These are phyloP conservation scores for Circinella minor DNA, from an alignment of 371 early-diverging fungal genomes.

Conservation along the genomic window DNA sequence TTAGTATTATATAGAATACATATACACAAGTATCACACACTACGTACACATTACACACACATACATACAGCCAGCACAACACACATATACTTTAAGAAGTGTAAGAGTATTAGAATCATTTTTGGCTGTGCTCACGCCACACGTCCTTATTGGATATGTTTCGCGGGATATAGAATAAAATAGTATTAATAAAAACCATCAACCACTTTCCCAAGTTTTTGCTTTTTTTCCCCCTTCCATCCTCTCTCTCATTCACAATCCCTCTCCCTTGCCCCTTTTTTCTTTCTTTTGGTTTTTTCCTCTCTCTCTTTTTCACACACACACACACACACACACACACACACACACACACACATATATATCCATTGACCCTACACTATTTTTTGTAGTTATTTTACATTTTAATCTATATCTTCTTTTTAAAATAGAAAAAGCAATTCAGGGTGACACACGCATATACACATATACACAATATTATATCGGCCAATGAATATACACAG, in stretches of 20 bases:
- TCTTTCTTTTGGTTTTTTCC: no score
- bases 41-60: no score
- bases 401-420: not conserved
- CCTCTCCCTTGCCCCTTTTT: not conserved
- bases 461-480: not conserved
- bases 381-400: no score
- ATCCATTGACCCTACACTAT: no score
- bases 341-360: no score
- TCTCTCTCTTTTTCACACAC: not conserved
- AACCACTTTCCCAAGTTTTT: constrained; percentile 3
- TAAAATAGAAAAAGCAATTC: not conserved
- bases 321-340: no score
- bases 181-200: constrained; percentile 3
- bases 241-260: not conserved
- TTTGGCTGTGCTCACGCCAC: constrained; percentile 6
- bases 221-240: not conserved
- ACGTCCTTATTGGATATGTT: constrained; percentile 32
- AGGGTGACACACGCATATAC: not conserved
- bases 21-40: no score
- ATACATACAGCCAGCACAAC: no score
- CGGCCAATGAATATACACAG: not conserved
- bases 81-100: no score
- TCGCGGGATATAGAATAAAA: constrained; percentile 23
- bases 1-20: no score
- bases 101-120: no score